These are phyloP conservation scores for Arachnopeziza araneosa DNA, from an alignment of 2,329 filamentous ascomycete species.

Conservation along the genomic window DNA sequence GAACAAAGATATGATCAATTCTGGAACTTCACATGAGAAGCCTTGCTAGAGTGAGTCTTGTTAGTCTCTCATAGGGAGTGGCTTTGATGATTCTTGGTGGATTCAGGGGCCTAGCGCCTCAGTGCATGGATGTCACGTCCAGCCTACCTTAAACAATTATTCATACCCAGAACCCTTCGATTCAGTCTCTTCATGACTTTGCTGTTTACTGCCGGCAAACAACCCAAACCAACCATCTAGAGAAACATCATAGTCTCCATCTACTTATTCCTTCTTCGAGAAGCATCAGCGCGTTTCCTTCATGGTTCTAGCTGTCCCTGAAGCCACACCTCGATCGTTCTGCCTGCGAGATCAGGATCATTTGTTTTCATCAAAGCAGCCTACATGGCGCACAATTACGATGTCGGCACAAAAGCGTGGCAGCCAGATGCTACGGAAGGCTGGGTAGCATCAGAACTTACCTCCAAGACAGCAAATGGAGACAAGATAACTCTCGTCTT, in stretches of 20 bases:
- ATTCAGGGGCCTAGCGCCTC: not conserved
- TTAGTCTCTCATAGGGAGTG: no score
- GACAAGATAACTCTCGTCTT: slow-evolving; percentile 86
- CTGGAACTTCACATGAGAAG: no score
- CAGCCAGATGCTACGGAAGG: slow-evolving; percentile 94
- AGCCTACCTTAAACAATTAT: not conserved
- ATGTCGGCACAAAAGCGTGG: slow-evolving; percentile 96
- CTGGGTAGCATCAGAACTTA: slow-evolving; percentile 94
- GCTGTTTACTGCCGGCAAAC: not conserved
- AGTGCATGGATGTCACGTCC: not conserved
- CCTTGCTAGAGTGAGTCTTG: no score
- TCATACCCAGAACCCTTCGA: not conserved
- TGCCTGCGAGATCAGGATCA: slow-evolving; percentile 11
- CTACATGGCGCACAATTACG: slow-evolving; percentile 85
- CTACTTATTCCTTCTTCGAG: not conserved
- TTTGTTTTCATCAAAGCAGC: slow-evolving; percentile 16
- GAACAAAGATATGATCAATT: no score
- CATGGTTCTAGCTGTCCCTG: not conserved
- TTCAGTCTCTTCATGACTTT: not conserved
- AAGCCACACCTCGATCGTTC: not conserved
- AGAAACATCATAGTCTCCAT: not conserved
- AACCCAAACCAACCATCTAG: not conserved
- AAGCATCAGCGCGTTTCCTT: not conserved
- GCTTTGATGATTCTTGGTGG: not conserved
- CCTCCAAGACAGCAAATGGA: slow-evolving; percentile 76